Evolutionary conservation across 1,284 basidiomycete species (phyloP).

Genomic region (Boletus semigastroideus): DNA sequence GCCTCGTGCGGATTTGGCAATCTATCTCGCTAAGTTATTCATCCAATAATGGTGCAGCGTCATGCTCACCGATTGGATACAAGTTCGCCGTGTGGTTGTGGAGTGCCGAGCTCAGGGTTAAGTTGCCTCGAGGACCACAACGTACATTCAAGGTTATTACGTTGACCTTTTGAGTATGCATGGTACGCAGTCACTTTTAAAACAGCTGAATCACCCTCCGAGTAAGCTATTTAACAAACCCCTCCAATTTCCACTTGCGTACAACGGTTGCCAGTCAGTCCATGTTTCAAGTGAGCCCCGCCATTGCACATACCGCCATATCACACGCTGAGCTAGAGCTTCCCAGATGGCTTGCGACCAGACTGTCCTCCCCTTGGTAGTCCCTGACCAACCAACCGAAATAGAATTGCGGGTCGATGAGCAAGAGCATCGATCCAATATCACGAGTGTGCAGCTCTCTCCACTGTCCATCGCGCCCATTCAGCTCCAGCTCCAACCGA

Average conservation of each 20-base stretch:
- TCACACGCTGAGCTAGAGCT: not conserved
- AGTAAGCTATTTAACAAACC: too few relatives aligned
- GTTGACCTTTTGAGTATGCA: not conserved
- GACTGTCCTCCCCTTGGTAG: not conserved
- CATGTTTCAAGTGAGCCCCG: not conserved
- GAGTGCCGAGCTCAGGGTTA: not conserved
- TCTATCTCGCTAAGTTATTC: not conserved
- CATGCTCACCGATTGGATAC: not conserved
- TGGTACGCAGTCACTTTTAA: not conserved
- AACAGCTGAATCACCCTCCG: too few relatives aligned
- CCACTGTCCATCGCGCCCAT: not conserved
- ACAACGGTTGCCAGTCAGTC: not conserved
- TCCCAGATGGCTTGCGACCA: conserved; percentile 1
- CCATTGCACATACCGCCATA: not conserved
- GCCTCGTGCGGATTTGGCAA: not conserved
- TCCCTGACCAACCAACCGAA: not conserved
- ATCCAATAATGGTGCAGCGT: not conserved
- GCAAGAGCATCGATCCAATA: not conserved
- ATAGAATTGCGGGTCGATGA: not conserved
- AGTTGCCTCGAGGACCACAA: not conserved
- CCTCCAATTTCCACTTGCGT: too few relatives aligned
- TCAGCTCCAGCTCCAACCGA: conserved; percentile 12
- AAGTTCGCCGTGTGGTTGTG: not conserved
- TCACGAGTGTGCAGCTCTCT: not conserved
- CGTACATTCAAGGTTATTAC: not conserved